Percentiles rank a stretch among this genome's conserved stretches.
Conservation (phyloP, 352 stramenopile species). For the Aphanomyces stellatus region DNA sequence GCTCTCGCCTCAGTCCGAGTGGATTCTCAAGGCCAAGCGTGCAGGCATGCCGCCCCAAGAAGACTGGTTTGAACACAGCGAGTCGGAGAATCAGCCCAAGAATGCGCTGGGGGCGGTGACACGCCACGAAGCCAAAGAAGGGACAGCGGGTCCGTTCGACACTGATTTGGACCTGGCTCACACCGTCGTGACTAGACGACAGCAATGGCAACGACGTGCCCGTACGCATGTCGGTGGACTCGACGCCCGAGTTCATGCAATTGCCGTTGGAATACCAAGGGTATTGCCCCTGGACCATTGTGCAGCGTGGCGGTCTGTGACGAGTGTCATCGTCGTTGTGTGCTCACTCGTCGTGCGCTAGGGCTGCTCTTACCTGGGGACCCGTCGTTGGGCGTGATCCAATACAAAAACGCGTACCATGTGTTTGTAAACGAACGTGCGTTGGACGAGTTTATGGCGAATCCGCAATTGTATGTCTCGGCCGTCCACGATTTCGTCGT, state of each 20-base stretch:
- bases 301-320: slow-evolving; percentile 70
- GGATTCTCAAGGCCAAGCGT: slow-evolving; percentile 33
- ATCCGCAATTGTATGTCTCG: slow-evolving; percentile 71
- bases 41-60: slow-evolving; percentile 25
- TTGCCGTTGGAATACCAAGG: slow-evolving; percentile 91
- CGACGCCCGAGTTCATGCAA: slow-evolving; percentile 91
- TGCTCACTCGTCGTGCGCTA: not conserved
- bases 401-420: slow-evolving; percentile 85
- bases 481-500: slow-evolving; percentile 60
- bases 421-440: slow-evolving; percentile 89
- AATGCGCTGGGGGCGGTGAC: not conserved
- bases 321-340: slow-evolving; percentile 23
- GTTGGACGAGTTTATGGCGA: slow-evolving; percentile 81
- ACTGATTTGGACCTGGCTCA: no score
- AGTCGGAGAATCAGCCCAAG: slow-evolving; percentile 27
- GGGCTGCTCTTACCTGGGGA: slow-evolving; percentile 84
- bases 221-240: slow-evolving; percentile 84
- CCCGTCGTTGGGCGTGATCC: slow-evolving; percentile 85
- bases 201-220: slow-evolving; percentile 40
- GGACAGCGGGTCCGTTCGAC: no score
- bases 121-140: no score
- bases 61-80: slow-evolving; percentile 58
- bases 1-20: slow-evolving; percentile 42
- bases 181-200: no score
- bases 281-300: slow-evolving; percentile 90